Percentiles rank a stretch among this genome's conserved stretches.
These are phyloP conservation scores for Alternaria infectoria DNA, from an alignment of 2,329 filamentous ascomycete species.

Conservation along the genomic window DNA sequence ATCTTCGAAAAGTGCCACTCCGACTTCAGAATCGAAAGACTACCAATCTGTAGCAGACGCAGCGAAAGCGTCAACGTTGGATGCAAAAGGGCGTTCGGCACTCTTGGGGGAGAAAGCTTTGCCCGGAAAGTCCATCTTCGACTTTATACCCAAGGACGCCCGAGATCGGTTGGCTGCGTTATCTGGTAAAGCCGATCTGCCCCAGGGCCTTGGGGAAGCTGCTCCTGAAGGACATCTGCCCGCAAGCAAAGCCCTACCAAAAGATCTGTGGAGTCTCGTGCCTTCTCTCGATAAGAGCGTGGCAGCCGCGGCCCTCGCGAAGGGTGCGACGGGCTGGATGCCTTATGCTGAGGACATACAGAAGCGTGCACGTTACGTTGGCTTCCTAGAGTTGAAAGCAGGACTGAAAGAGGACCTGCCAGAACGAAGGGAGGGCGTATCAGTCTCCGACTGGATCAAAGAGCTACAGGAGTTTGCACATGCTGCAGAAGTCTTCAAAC, in stretches of 20 bases:
- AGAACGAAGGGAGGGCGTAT: constrained; percentile 57
- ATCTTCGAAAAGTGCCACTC: constrained; percentile 54
- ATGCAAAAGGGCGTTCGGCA: constrained; percentile 77
- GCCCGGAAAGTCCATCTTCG: constrained; percentile 93
- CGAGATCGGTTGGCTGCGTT: constrained; percentile 77
- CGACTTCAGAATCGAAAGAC: constrained; percentile 41
- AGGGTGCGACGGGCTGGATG: constrained; percentile 67
- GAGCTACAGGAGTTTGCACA: constrained; percentile 81
- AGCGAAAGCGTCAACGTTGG: constrained; percentile 75
- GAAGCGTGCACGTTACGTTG: constrained; percentile 81
- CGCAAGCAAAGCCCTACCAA: constrained; percentile 66
- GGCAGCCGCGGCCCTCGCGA: constrained; percentile 55
- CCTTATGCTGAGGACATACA: constrained; percentile 83
- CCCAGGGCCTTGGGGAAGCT: constrained; percentile 76
- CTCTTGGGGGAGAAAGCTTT: constrained; percentile 81
- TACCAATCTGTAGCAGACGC: constrained; percentile 75
- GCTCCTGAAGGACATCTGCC: constrained; percentile 68
- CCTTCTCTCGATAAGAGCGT: constrained; percentile 50
- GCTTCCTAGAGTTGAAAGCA: constrained; percentile 79
- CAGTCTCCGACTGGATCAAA: constrained; percentile 75
- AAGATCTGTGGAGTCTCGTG: constrained; percentile 58
- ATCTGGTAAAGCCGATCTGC: constrained; percentile 78
- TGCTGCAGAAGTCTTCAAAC: constrained; percentile 82
- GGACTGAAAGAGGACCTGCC: constrained; percentile 65
- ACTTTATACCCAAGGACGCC: constrained; percentile 81